Evolutionary conservation across 2,329 filamentous ascomycete genomes (phyloP), one percentile per base, ranked within the genome.

Genomic region (Aureobasidium sp.): DNA sequence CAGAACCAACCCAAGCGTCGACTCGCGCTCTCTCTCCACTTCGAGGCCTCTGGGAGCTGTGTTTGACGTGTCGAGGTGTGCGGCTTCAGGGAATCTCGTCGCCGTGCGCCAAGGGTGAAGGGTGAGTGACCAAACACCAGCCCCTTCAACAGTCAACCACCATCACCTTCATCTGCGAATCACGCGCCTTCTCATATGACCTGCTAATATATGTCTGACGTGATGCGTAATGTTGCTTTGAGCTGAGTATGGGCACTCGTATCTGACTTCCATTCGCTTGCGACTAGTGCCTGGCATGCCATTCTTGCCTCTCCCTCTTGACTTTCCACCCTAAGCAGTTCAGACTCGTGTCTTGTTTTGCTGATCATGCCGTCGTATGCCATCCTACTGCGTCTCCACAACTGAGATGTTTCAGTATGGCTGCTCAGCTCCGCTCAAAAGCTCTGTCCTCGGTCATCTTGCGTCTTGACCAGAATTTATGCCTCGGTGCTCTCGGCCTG

Each of bases 401-500:
- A 9, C 19, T 27, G 54, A 37, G 14, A 22, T n/a, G 8, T 47
- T 19, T 35, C 42, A 48, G 19, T 48, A 58, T 37, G 33, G 54
- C 39, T 31, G 42, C 54, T 42, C 42, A 39, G 42, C 22, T 37
- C 19, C 22, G 29, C 24, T 58, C 42, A 37, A n/a, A 57, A 37
- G 42, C 42, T 48, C 24, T 33, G 39, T 57, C 39, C 22, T 27
- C 39, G 27, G 45, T 29, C 53, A 19, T 44, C n/a, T 12, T 44
- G 24, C n/a, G n/a, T 45, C 3, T 47, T 11, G 17, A 17, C 22
- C 39, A 45, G 31, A 72, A 74, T 27, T 70, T 72, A 53, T 19
- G 71, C 75, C 33, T 60, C 61, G 31, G 56, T 61, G 44, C 58
- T 62, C 56, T 63, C 61, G 39, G 57, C 60, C 84, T 87, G 87